phyloP scores from a whole-genome alignment of 2,329 filamentous ascomycete genomes.

The Apiospora pterosperma region DNA sequence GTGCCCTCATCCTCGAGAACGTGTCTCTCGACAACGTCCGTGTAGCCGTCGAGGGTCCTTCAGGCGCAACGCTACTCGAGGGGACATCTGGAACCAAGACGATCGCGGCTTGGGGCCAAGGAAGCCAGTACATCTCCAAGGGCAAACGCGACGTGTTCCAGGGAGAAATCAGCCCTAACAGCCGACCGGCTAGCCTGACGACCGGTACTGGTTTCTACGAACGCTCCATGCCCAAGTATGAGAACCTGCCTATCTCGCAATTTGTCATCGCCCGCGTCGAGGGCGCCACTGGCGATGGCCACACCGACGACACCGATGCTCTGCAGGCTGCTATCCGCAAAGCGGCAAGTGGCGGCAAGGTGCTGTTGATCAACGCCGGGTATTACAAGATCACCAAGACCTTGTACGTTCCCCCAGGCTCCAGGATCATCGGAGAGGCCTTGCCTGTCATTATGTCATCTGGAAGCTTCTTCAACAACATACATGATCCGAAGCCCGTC shows the following conservation, averaged over 20 bases:
- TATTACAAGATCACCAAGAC: constrained; percentile 59
- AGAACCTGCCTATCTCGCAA: constrained; percentile 48
- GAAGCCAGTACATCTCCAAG: constrained; percentile 58
- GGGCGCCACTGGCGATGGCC: constrained; percentile 70
- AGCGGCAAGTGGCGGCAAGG: constrained; percentile 47
- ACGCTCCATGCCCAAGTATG: constrained; percentile 75
- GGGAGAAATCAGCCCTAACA: constrained; percentile 39
- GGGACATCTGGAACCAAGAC: constrained; percentile 44
- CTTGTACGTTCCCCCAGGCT: constrained; percentile 41
- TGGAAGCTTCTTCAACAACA: constrained; percentile 46
- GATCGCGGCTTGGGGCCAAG: constrained; percentile 61
- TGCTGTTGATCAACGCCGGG: constrained; percentile 61
- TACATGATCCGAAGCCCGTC: constrained; percentile 51
- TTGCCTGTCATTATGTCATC: constrained; percentile 50
- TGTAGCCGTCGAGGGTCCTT: constrained; percentile 41
- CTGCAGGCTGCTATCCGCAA: constrained; percentile 62
- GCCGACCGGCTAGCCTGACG: constrained; percentile 53
- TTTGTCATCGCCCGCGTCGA: constrained; percentile 67
- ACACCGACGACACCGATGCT: constrained; percentile 69
- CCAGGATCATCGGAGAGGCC: constrained; percentile 59
- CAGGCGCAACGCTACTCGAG: constrained; percentile 48
- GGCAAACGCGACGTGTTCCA: constrained; percentile 43
- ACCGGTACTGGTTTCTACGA: constrained; percentile 59
- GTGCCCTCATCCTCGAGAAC: constrained; percentile 46
- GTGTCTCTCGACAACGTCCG: constrained; percentile 38